These are phyloP conservation scores for Coemansia sp. DNA, from an alignment of 192 early-diverging fungal genomes.

Conservation along the genomic window DNA sequence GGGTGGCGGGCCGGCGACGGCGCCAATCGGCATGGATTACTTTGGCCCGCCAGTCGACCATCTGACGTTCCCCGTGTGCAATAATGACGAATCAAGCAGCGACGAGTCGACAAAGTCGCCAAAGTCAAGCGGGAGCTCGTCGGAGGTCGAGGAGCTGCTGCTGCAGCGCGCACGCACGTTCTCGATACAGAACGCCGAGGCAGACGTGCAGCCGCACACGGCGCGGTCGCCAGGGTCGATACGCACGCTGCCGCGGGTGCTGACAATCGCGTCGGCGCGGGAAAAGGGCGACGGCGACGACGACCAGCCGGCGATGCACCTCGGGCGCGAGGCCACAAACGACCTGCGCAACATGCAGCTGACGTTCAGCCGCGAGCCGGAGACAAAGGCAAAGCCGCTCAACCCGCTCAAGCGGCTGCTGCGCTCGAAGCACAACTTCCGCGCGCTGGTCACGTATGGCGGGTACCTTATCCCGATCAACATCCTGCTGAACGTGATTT, in stretches of 20 bases:
- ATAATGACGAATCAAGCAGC: slow-evolving; percentile 7
- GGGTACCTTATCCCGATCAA: slow-evolving; percentile 52
- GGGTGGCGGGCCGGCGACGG: not conserved
- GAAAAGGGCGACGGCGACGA: slow-evolving; percentile 31
- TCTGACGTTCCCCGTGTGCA: not conserved
- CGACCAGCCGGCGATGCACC: slow-evolving; percentile 33
- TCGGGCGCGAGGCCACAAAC: slow-evolving; percentile 40
- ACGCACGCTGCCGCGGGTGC: slow-evolving; percentile 22
- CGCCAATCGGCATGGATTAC: not conserved
- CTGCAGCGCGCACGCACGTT: slow-evolving; percentile 34
- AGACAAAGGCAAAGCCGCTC: not conserved
- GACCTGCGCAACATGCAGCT: slow-evolving; percentile 49
- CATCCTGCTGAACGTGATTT: slow-evolving; percentile 48
- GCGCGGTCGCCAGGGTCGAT: slow-evolving; percentile 8
- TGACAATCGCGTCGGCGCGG: slow-evolving; percentile 19
- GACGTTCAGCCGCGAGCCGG: slow-evolving; percentile 33
- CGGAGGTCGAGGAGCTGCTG: slow-evolving; percentile 22
- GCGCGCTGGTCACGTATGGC: slow-evolving; percentile 46
- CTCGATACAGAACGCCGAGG: slow-evolving; percentile 4
- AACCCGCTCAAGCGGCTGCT: slow-evolving; percentile 40
- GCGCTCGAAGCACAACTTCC: slow-evolving; percentile 51
- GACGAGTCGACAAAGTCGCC: not conserved
- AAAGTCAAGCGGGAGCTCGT: slow-evolving; percentile 1
- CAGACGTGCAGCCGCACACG: not conserved
- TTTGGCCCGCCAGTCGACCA: not conserved